phyloP scores from a whole-genome alignment of 1,284 basidiomycete genomes.

The Megacollybia platyphylla region DNA sequence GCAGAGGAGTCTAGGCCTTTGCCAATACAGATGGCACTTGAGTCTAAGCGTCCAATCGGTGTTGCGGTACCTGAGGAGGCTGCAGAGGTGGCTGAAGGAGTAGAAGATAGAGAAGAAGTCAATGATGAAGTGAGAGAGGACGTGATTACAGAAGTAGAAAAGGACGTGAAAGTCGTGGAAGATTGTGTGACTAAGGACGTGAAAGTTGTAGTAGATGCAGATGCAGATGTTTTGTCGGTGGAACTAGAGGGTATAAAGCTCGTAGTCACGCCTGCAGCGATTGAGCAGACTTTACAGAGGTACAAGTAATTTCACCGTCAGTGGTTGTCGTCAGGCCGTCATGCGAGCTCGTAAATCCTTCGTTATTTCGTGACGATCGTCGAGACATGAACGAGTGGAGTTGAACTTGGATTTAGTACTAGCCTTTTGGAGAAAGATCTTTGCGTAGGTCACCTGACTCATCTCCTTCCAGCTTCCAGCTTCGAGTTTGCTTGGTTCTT shows the following conservation, averaged over 20 bases:
- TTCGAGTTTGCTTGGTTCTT: no score
- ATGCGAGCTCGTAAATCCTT: no score
- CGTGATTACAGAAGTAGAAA: conserved; percentile 22
- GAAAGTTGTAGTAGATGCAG: conserved; percentile 19
- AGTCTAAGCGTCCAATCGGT: conserved; percentile 10
- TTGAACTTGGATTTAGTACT: no score
- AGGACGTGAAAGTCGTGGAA: conserved; percentile 30
- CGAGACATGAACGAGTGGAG: no score
- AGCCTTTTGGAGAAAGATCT: no score
- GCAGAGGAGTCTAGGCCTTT: conserved; percentile 50
- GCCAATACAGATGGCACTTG: conserved; percentile 41
- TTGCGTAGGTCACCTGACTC: no score
- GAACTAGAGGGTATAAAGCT: conserved; percentile 2
- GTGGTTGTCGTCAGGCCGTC: no score
- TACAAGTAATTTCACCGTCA: no score
- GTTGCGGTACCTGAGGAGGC: conserved; percentile 16
- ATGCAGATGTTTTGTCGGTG: conserved; percentile 14
- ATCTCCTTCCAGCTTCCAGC: no score
- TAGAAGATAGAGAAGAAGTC: conserved; percentile 8
- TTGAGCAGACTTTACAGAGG: no score
- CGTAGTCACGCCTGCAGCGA: no score
- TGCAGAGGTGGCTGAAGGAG: conserved; percentile 13
- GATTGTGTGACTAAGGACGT: conserved; percentile 23
- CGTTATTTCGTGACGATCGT: no score
- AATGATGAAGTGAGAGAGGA: conserved; percentile 10